Evolutionary conservation across 169 alveolate species (phyloP), one percentile per base, ranked within the genome.

Genomic region (Eimeria acervulina): DNA sequence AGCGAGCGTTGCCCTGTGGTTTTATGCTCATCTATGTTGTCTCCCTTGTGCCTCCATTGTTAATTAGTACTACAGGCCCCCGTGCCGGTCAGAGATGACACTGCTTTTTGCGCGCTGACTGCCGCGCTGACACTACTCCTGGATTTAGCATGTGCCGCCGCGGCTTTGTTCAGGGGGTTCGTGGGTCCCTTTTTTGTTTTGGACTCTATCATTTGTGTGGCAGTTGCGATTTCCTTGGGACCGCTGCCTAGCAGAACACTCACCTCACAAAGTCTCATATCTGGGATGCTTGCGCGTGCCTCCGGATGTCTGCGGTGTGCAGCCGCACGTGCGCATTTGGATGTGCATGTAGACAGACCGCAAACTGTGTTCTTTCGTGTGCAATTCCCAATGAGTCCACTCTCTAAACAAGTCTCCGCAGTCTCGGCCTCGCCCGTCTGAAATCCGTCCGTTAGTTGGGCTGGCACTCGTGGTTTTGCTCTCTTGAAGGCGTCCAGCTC

Each of bases 151-250:
- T 31, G 72, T 52, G 72, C 31, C 44, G 31, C 76, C 36, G 76
- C 33, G 47, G 76, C 91, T 10, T 33, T 33, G 52, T 33, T 72
- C n/a, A n/a, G 44, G 19, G 83, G 15, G 51, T 2, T 19, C 15
- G 10, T 31, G 83, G 15, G 31, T 33, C 83, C 51, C 81, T 36
- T 70, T 36, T 36, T 51, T 72, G 76, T 36, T 38, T 38, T 7
- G 52, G 52, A 76, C 36, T 38, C 47, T 28, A 52, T 36, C 55
- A 52, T n/a, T 31, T 55, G 91, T 83, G 76, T 51, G 72, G 52
- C 88, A 47, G 51, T 36, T 72, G 83, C 36, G 83, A 36, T 47
- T 36, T 47, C 28, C 51, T 72, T 72, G 83, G 83, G 81, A 36
- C 51, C 13, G n/a, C 83, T 36, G 51, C 19, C 83, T 15, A 17